Percentiles rank a stretch among this genome's conserved stretches.
Conservation (phyloP, 352 stramenopile species). For the Phytophthora quininea region DNA sequence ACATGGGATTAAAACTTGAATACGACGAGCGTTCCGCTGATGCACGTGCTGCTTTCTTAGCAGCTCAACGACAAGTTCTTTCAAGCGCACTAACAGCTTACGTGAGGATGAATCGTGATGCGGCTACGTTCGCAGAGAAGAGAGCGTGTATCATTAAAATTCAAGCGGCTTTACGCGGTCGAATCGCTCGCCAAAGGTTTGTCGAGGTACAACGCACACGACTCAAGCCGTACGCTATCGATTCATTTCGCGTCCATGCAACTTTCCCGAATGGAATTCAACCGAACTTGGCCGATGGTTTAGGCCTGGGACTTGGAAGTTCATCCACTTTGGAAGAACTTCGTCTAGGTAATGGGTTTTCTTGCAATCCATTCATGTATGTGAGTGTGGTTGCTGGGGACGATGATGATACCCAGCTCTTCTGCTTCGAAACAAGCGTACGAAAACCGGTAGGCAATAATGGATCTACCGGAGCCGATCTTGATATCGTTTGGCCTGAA, state of each 20-base stretch:
- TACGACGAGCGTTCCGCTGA: constrained; percentile 61
- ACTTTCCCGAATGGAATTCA: constrained; percentile 11
- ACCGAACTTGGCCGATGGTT: constrained; percentile 6
- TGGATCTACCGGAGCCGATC: constrained; percentile 8
- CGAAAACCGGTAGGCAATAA: constrained; percentile 28
- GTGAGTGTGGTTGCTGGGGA: constrained; percentile 70
- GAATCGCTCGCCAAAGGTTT: constrained; percentile 56
- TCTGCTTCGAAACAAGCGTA: constrained; percentile 74
- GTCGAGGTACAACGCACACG: constrained; percentile 53
- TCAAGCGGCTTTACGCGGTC: constrained; percentile 55
- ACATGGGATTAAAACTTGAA: constrained; percentile 50
- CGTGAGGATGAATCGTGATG: constrained; percentile 71
- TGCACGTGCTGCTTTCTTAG: constrained; percentile 42
- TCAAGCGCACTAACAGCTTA: constrained; percentile 62
- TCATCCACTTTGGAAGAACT: constrained; percentile 43
- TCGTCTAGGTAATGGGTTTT: constrained; percentile 69
- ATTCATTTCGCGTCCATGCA: constrained; percentile 37
- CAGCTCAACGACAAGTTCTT: constrained; percentile 56
- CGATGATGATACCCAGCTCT: constrained; percentile 68
- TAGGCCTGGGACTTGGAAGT: constrained; percentile 15
- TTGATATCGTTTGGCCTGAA: constrained; percentile 61
- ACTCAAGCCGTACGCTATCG: constrained; percentile 63
- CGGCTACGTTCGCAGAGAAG: constrained; percentile 59
- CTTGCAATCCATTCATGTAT: constrained; percentile 78
- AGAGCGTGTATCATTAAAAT: constrained; percentile 63